phyloP scores from a whole-genome alignment of 2,329 filamentous ascomycete genomes.

The Podosphaera xanthii region DNA sequence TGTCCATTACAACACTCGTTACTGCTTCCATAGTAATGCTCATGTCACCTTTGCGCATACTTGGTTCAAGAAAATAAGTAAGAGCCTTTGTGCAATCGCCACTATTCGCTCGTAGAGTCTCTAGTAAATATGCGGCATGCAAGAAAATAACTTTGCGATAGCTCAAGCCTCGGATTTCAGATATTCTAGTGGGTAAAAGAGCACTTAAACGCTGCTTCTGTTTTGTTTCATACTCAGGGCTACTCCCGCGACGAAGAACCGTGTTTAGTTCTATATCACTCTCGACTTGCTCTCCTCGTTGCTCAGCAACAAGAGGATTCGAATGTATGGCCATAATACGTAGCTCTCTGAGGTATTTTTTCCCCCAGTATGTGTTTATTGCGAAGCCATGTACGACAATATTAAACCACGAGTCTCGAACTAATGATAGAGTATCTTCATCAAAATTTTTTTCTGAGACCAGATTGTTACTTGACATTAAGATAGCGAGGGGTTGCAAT shows the following conservation, averaged over 20 bases:
- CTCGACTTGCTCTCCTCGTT: conserved; percentile 72
- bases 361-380: conserved; percentile 47
- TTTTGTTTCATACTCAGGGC: conserved; percentile 48
- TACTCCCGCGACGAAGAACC: conserved; percentile 68
- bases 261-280: conserved; percentile 95
- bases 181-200: conserved; percentile 52
- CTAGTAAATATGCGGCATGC: conserved; percentile 72
- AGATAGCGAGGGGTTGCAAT: conserved; percentile 63
- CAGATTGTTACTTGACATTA: conserved; percentile 47
- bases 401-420: conserved; percentile 95
- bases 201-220: conserved; percentile 60
- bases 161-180: conserved; percentile 59
- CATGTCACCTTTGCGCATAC: conserved; percentile 42
- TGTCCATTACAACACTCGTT: conserved; percentile 45
- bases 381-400: conserved; percentile 85
- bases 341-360: conserved; percentile 52
- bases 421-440: conserved; percentile 47
- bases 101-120: conserved; percentile 63
- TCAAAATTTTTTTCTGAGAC: conserved; percentile 24
- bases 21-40: conserved; percentile 42
- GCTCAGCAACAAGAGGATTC: conserved; percentile 66
- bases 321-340: conserved; percentile 71
- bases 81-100: conserved; percentile 81
- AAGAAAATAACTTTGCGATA: conserved; percentile 86
- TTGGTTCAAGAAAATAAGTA: conserved; percentile 86